Percentiles rank a stretch among this genome's conserved stretches.
Conservation (phyloP, 139 green algal species). For the Haematococcus sp. region DNA sequence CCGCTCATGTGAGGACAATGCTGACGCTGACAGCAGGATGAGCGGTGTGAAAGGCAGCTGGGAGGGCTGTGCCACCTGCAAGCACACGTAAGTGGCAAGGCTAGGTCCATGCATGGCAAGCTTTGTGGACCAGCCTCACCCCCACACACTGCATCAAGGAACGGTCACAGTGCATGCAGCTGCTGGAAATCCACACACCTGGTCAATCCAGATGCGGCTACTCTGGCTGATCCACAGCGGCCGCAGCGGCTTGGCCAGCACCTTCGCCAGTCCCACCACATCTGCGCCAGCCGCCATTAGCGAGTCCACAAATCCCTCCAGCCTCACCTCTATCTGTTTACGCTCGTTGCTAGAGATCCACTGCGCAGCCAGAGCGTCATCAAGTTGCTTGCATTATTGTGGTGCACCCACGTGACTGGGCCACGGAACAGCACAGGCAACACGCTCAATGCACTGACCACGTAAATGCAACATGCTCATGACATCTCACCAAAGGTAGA, state of each 20-base stretch:
- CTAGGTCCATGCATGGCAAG: neutral
- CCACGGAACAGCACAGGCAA: too few relatives aligned
- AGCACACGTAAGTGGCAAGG: neutral
- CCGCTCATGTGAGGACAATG: slow-evolving; percentile 43
- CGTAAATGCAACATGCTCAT: too few relatives aligned
- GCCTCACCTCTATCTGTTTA: slow-evolving; percentile 60
- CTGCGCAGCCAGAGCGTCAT: neutral
- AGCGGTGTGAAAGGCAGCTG: slow-evolving; percentile 80
- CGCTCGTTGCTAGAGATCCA: slow-evolving; percentile 78
- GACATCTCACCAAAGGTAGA: slow-evolving; percentile 58
- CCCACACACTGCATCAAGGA: too few relatives aligned
- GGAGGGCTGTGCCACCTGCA: slow-evolving; percentile 42
- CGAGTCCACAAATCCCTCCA: slow-evolving; percentile 75
- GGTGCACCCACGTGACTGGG: too few relatives aligned
- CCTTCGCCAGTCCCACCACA: slow-evolving; percentile 29
- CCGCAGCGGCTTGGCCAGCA: slow-evolving; percentile 85
- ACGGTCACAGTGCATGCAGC: too few relatives aligned
- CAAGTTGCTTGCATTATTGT: too few relatives aligned
- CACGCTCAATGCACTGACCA: too few relatives aligned
- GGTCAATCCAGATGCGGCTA: slow-evolving; percentile 68
- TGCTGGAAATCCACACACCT: too few relatives aligned
- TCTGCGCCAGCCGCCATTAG: slow-evolving; percentile 55
- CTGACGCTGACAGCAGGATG: slow-evolving; percentile 85
- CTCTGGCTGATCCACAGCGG: slow-evolving; percentile 87
- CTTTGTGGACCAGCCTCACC: neutral